A percentile compares a stretch with the other conserved stretches of the same genome.
phyloP scores from a whole-genome alignment of 331 rosid genomes.

The Ulmus americana region DNA sequence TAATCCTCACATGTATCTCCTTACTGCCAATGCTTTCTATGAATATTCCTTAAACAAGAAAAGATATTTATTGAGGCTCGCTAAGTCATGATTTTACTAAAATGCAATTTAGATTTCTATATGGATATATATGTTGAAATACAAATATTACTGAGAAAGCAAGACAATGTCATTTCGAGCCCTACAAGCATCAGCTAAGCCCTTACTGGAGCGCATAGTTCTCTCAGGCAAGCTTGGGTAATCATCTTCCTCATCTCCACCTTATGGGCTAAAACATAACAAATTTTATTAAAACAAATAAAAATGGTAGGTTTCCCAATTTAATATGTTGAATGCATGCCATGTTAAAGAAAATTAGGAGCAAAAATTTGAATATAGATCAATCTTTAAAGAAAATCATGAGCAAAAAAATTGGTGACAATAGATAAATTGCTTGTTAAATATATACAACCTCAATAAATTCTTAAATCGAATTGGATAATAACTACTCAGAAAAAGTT shows the following conservation, averaged over 20 bases:
- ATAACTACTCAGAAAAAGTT: no score
- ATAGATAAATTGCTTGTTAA: no score
- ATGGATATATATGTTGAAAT: slow-evolving; percentile 13
- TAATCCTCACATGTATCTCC: slow-evolving; percentile 2
- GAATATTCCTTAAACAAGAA: background rate
- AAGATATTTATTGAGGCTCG: background rate
- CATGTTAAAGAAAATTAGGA: background rate
- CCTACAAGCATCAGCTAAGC: slow-evolving; percentile 74
- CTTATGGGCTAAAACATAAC: slow-evolving; percentile 35
- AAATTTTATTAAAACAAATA: slow-evolving; percentile 17
- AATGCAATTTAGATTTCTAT: background rate
- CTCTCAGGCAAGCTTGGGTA: slow-evolving; percentile 15
- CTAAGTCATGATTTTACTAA: slow-evolving; percentile 12
- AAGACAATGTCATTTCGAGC: slow-evolving; percentile 62
- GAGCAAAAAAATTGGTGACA: no score
- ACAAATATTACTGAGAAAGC: slow-evolving; percentile 70
- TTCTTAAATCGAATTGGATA: no score
- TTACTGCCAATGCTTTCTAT: background rate
- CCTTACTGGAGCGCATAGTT: slow-evolving; percentile 31
- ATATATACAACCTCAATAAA: no score
- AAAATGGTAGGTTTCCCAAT: background rate
- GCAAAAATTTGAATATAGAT: background rate
- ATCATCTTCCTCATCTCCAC: slow-evolving; percentile 43
- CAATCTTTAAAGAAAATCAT: no score
- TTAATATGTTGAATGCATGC: background rate